Conservation (phyloP, 768 basidiomycete genomes). For the Grammothele lineata region DNA sequence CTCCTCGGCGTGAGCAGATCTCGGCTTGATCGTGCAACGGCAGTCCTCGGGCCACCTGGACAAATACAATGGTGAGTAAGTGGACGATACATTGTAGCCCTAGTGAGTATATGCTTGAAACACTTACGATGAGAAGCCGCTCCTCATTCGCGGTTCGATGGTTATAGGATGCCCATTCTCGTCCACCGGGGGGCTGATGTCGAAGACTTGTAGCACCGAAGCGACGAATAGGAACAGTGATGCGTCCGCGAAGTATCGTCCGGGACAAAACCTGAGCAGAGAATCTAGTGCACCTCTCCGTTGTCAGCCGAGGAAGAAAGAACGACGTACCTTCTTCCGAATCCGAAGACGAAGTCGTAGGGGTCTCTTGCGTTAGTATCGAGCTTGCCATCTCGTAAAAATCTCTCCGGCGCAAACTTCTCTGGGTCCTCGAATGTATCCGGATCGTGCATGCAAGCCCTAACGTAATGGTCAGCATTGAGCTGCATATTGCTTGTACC, state of each 20-base stretch:
- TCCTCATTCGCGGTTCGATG: not conserved
- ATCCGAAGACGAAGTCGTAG: constrained; percentile 10
- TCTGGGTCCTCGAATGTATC: constrained; percentile 10
- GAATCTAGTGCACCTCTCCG: not conserved
- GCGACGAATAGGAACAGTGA: constrained; percentile 13
- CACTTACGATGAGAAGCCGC: constrained; percentile 4
- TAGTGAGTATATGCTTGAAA: too few relatives aligned
- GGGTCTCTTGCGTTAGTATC: constrained; percentile 10
- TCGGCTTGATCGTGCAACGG: constrained; percentile 8
- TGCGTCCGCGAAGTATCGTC: constrained; percentile 9
- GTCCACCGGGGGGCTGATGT: constrained; percentile 8
- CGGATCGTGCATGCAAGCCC: constrained; percentile 12
- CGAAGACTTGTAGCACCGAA: constrained; percentile 6
- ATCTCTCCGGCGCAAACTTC: constrained; percentile 13
- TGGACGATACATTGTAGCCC: not conserved
- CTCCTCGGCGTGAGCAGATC: not conserved
- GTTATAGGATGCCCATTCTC: not conserved
- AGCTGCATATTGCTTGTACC: too few relatives aligned
- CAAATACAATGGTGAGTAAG: too few relatives aligned
- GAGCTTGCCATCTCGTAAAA: constrained; percentile 12
- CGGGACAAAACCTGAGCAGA: constrained; percentile 15
- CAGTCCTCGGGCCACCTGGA: constrained; percentile 7
- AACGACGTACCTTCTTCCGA: constrained; percentile 9
- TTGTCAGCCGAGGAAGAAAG: not conserved
- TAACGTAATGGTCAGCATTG: not conserved